Evolutionary conservation across 2,329 filamentous ascomycete species (phyloP), one percentile per base, ranked within the genome.

Genomic region (Myrmaecium sp.): DNA sequence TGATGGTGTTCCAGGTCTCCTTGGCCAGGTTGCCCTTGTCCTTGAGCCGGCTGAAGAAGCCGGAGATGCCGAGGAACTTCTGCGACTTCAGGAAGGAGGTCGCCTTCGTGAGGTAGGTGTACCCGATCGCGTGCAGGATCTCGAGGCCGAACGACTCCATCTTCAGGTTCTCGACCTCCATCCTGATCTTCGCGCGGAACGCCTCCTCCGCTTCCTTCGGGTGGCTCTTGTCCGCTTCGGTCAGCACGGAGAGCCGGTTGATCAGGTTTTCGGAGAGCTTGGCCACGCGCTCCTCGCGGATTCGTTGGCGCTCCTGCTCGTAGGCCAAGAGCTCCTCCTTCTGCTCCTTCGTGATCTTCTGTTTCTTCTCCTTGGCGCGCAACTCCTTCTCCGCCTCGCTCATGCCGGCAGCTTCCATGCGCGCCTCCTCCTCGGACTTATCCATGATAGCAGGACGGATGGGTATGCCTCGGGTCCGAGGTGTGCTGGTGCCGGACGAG

Each of bases 141-240:
- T 98, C 89, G 21, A 98, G 65, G 27, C 89, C 89, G 42, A 98
- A 98, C 0, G 80, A 91, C 57, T 98, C 89, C 82, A 98, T 98
- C 65, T 95, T 98, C 41, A 98, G 63, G 47, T 95, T 92, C 60
- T 98, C 89, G 14, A 92, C 81, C 57, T 98, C 89, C 21, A 95
- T 71, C 21, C 75, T 70, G 39, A 80, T 94, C 68, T 98, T 94
- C 49, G 86, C 81, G 50, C 84, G 75, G 61, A 95, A 98, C 0
- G 89, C 80, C 31, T 59, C 60, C 17, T 86, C 95, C 32, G 94
- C 81, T 40, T 92, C 83, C 9, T 55, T 34, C n/a, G n/a, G n/a
- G n/a, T n/a, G n/a, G 23, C 76, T 70, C 58, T 89, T 92, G 57
- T 95, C 89, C 3, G 86, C 94, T 61, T 98, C 89, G 5, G 89